Base-by-base conservation (phyloP, 805 yeast genomes). In the Wickerhamiella vanderwaltii region DNA sequence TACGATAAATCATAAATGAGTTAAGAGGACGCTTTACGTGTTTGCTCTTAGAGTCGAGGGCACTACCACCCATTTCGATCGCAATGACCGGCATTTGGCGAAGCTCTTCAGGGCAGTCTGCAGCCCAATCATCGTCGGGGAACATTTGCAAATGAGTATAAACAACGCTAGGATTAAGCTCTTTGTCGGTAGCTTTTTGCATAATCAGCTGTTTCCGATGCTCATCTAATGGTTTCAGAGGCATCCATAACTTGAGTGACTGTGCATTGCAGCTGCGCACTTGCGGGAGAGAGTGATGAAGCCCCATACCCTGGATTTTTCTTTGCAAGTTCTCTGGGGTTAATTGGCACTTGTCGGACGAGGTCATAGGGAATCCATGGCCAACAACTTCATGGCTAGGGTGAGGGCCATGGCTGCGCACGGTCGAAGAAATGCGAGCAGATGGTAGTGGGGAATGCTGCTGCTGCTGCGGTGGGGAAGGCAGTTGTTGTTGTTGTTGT, bases 1-100 rank as follows among this genome's bases (percentile, higher is more conserved):
- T 56, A 39, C 72, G 58, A 48, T 69, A 68, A 7, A 68, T 56
- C 73, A 68, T 68, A 47, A 65, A 68, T 20, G 69, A 62, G 52
- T 68, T 68, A 43, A 67, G 56, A 1, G 73, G 73, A 31, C 73
- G 60, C 47, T 68, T 69, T 35, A 68, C 59, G 42, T 64, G 37
- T 48, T 28, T 40, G 47, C 26, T 32, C 48, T 37, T 42, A 46
- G 31, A 17, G 41, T 26, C 40, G 16, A 30, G 29, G 12, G 41
- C 35, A 11, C 23, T 30, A 2, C 41, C 41, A 12, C 41, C 41
- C 18, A 38, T 18, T 11, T 29, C 20, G n/a, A 42, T 31, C 9
- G 18, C 24, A 16, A 45, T 29, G 23, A 34, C 36, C 1, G 49
- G 40, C n/a, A 20, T n/a, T 4, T 31, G 40, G 26, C 29, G 17